A percentile compares a stretch with the other conserved stretches of the same genome.
Evolutionary conservation across 768 basidiomycete species (phyloP).

Genomic region (Ephemerocybe angulata): DNA sequence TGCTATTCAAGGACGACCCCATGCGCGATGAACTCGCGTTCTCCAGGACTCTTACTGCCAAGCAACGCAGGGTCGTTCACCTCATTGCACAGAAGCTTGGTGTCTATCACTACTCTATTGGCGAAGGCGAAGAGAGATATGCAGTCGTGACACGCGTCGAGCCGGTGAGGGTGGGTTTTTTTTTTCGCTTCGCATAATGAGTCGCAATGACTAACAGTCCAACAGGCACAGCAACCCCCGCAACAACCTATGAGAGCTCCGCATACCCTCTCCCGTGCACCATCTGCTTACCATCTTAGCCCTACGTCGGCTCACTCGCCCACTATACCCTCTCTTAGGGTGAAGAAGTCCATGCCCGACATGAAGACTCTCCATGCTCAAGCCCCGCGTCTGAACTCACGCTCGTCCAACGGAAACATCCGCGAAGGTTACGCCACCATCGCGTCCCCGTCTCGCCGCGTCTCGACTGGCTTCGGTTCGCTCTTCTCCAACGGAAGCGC

Average conservation of each 20-base stretch:
- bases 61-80: conserved; percentile 90
- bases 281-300: conserved; percentile 68
- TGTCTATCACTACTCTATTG: conserved; percentile 90
- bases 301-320: conserved; percentile 42
- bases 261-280: conserved; percentile 75
- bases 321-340: conserved; percentile 60
- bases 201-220: conserved; percentile 6
- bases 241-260: conserved; percentile 29
- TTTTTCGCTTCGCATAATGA: conserved; percentile 8
- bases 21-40: conserved; percentile 98
- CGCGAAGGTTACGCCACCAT: conserved; percentile 85
- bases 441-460: conserved; percentile 74
- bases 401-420: conserved; percentile 86
- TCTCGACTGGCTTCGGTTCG: conserved; percentile 67
- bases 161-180: conserved; percentile 64
- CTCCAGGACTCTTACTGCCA: conserved; percentile 78
- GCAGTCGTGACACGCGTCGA: conserved; percentile 93
- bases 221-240: conserved; percentile 43
- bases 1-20: conserved; percentile 95
- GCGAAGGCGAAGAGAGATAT: conserved; percentile 88
- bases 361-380: conserved; percentile 83
- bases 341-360: conserved; percentile 99
- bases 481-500: conserved; percentile 57
- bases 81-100: conserved; percentile 95
- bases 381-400: conserved; percentile 73